Conservation (phyloP, 2,329 filamentous ascomycete genomes). For the Diaporthe destruens region DNA sequence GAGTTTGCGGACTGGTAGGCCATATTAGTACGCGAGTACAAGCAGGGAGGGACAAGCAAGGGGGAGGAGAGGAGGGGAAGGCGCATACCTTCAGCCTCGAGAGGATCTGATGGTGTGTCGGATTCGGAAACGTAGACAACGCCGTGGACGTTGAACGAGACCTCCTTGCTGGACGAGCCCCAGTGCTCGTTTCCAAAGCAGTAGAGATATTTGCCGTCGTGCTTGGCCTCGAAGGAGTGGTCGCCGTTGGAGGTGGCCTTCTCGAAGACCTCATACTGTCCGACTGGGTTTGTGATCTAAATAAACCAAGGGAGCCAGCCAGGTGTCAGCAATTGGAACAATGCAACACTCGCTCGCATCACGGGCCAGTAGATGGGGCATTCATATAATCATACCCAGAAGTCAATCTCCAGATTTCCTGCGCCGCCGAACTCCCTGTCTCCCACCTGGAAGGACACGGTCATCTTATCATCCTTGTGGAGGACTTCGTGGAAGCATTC, state of each 20-base stretch:
- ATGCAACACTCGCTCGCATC: background rate
- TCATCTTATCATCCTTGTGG: constrained; percentile 97
- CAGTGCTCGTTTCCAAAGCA: constrained; percentile 99
- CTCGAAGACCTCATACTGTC: constrained; percentile 83
- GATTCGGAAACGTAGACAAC: constrained; percentile 96
- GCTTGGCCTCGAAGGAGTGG: constrained; percentile 86
- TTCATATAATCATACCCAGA: constrained; percentile 78
- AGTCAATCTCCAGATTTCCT: constrained; percentile 96
- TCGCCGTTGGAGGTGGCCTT: constrained; percentile 89
- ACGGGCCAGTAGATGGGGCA: background rate
- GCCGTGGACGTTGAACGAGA: constrained; percentile 99
- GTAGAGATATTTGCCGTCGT: constrained; percentile 93
- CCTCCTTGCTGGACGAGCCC: constrained; percentile 96
- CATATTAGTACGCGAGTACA: constrained; percentile 40
- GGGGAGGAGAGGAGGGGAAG: background rate
- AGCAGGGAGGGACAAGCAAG: background rate
- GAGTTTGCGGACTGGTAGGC: constrained; percentile 77
- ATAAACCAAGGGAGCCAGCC: constrained; percentile 4
- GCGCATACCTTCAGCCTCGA: constrained; percentile 84
- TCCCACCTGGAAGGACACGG: constrained; percentile 97
- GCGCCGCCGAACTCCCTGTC: constrained; percentile 95
- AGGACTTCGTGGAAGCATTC: constrained; percentile 98
- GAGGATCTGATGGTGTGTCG: constrained; percentile 85
- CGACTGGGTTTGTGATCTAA: constrained; percentile 84
- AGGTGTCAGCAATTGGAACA: constrained; percentile 42